phyloP scores from a whole-genome alignment of 2,329 filamentous ascomycete genomes.

The Fusarium hainanense region DNA sequence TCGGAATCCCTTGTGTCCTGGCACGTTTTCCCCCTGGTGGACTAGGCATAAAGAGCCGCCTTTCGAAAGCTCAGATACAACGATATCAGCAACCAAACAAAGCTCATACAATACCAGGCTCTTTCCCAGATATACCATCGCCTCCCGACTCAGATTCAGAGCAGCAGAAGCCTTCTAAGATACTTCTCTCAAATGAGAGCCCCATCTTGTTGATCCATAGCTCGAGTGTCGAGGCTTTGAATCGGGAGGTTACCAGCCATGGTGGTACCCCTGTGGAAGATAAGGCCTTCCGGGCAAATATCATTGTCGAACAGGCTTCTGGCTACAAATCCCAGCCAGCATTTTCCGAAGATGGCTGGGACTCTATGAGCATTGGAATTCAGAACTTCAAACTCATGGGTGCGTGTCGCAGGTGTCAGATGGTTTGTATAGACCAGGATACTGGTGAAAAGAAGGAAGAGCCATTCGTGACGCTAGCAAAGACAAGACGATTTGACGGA shows the following conservation, averaged over 20 bases:
- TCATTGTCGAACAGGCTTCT: constrained; percentile 71
- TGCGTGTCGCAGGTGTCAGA: constrained; percentile 89
- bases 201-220: constrained; percentile 88
- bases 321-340: constrained; percentile 58
- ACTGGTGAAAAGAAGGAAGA: constrained; percentile 83
- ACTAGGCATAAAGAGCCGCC: constrained; percentile 68
- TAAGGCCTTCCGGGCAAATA: constrained; percentile 88
- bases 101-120: constrained; percentile 58
- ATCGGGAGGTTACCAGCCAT: constrained; percentile 73
- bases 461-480: constrained; percentile 87
- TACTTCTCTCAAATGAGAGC: constrained; percentile 91
- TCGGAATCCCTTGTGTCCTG: constrained; percentile 84
- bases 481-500: constrained; percentile 84
- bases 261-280: constrained; percentile 74
- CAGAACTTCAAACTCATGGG: constrained; percentile 79
- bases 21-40: constrained; percentile 83
- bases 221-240: constrained; percentile 82
- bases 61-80: constrained; percentile 77
- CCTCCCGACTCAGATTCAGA: constrained; percentile 69
- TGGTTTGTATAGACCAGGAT: constrained; percentile 93
- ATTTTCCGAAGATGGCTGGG: constrained; percentile 87
- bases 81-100: constrained; percentile 59
- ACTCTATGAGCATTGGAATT: constrained; percentile 70
- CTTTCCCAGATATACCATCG: constrained; percentile 65
- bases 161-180: constrained; percentile 57